Percentiles rank a stretch among this genome's conserved stretches.
These are phyloP conservation scores for Boletales sp. DNA, from an alignment of 768 basidiomycete species.

Conservation along the genomic window DNA sequence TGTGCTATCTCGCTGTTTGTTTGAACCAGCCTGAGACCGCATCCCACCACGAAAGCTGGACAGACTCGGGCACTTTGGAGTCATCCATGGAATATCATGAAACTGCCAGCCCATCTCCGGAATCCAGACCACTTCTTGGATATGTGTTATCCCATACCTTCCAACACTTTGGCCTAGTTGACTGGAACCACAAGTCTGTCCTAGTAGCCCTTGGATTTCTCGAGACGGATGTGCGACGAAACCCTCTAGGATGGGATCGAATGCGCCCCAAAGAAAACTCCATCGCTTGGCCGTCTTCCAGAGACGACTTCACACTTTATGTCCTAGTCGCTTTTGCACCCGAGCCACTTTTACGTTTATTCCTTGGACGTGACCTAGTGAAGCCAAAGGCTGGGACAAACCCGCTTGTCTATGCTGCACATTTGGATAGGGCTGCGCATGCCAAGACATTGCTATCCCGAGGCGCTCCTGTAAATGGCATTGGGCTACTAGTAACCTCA, in stretches of 20 bases:
- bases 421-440: not conserved
- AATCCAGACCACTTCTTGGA: conserved; percentile 1
- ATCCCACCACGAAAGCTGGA: not conserved
- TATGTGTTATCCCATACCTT: conserved; percentile 1
- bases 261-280: not conserved
- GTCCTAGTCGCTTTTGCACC: not conserved
- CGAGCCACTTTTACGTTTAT: not conserved
- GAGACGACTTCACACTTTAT: not conserved
- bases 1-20: conserved; percentile 3
- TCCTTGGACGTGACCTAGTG: not conserved
- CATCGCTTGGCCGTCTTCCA: not conserved
- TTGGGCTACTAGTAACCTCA: not conserved
- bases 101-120: not conserved
- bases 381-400: not conserved
- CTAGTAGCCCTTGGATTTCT: not conserved
- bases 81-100: not conserved
- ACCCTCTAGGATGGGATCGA: conserved; percentile 2
- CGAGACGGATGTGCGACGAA: not conserved
- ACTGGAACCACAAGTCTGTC: not conserved
- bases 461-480: not conserved
- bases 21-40: not conserved
- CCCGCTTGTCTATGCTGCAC: conserved; percentile 1
- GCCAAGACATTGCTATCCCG: not conserved
- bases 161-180: conserved; percentile 1
- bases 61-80: not conserved